A percentile compares a stretch with the other conserved stretches of the same genome.
Conservation (phyloP, 345 rosid genomes). For the Salix viminalis region DNA sequence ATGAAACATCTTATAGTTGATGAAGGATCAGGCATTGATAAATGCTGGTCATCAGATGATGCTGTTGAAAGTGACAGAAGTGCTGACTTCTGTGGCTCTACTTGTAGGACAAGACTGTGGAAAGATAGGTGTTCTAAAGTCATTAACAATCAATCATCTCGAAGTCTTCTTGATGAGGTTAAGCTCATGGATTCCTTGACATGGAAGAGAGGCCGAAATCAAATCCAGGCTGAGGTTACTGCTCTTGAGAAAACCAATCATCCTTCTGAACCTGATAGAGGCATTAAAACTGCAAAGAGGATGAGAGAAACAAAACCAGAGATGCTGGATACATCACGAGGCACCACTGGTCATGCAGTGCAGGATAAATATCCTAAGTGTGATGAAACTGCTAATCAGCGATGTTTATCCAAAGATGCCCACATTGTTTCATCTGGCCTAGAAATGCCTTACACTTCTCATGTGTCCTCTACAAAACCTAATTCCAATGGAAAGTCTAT, state of each 20-base stretch:
- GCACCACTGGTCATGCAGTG: conserved; percentile 1
- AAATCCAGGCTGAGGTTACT: conserved; percentile 13
- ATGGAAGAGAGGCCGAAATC: conserved; percentile 34
- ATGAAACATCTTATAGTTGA: conserved; percentile 33
- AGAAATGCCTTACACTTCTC: conserved; percentile 7
- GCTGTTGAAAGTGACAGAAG: conserved; percentile 45
- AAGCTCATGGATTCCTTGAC: conserved; percentile 44
- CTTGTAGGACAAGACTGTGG: conserved; percentile 17
- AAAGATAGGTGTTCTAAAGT: conserved; percentile 15
- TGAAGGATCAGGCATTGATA: conserved; percentile 45
- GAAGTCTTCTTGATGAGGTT: conserved; percentile 55
- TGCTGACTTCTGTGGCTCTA: conserved; percentile 22
- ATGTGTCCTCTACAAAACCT: conserved; percentile 6
- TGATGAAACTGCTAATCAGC: conserved; percentile 2
- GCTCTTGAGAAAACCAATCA: conserved; percentile 20
- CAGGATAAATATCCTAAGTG: conserved; percentile 3
- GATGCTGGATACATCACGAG: conserved; percentile 16
- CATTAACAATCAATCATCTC: conserved; percentile 18
- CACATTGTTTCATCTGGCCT: conserved; percentile 16
- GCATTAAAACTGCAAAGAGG: conserved; percentile 34
- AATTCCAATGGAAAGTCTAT: conserved; percentile 15
- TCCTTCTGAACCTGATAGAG: conserved; percentile 15
- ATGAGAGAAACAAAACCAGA: conserved; percentile 24
- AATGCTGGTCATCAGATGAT: conserved; percentile 51
- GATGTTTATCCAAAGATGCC: conserved; percentile 20